A percentile compares a stretch with the other conserved stretches of the same genome.
Evolutionary conservation across 176 grass and related monocot species (phyloP).

Genomic region (Phoenix roebelenii): DNA sequence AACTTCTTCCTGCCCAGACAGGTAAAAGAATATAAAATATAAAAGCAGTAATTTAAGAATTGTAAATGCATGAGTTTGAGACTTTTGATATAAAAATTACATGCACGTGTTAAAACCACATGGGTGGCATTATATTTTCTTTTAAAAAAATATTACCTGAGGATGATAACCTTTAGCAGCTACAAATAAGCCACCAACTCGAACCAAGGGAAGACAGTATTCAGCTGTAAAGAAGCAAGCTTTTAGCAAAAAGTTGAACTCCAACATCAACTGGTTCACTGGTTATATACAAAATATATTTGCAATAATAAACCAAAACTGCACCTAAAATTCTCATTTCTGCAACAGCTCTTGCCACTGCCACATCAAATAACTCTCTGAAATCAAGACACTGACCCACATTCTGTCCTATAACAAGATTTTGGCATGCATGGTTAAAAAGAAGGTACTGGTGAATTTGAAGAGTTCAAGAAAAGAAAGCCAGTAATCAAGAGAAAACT

Average conservation of each 20-base stretch:
- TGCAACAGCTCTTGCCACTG: slow-evolving; percentile 77
- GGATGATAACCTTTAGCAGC: slow-evolving; percentile 89
- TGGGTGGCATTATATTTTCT: too few species aligned
- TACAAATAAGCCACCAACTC: slow-evolving; percentile 85
- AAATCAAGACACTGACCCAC: slow-evolving; percentile 56
- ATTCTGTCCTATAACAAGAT: slow-evolving; percentile 74
- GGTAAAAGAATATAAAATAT: not conserved
- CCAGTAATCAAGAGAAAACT: too few species aligned
- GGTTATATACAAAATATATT: not conserved
- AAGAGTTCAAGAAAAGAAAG: too few species aligned
- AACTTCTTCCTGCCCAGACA: slow-evolving; percentile 63
- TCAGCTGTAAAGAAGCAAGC: slow-evolving; percentile 46
- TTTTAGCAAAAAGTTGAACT: not conserved
- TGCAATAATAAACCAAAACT: not conserved
- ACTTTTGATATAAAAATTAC: too few species aligned
- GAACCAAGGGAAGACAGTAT: slow-evolving; percentile 79
- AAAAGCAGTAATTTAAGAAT: not conserved
- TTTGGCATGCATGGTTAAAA: too few species aligned
- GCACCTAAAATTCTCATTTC: slow-evolving; percentile 83
- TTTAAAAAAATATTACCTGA: slow-evolving; percentile 35
- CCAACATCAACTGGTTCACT: too few species aligned
- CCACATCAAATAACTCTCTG: slow-evolving; percentile 74
- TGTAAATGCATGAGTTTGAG: not conserved
- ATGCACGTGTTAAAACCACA: too few species aligned
- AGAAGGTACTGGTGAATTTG: too few species aligned